phyloP scores from a whole-genome alignment of 2,329 filamentous ascomycete species.

The Xylariaceae sp. region DNA sequence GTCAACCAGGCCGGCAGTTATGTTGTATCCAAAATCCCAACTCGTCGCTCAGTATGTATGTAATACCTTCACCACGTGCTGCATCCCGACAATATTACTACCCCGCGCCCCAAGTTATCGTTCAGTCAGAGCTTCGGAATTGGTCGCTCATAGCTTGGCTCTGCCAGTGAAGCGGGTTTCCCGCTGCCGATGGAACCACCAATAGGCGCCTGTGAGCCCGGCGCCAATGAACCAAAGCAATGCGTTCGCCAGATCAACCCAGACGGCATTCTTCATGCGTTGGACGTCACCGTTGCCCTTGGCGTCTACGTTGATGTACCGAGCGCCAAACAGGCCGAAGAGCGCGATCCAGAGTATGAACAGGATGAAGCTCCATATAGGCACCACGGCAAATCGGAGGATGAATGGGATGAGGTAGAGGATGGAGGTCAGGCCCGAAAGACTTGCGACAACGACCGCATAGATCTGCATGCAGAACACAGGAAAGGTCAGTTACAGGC shows the following conservation, averaged over 20 bases:
- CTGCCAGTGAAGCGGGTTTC: conserved; percentile 57
- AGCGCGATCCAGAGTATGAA: conserved; percentile 76
- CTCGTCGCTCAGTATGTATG: not conserved
- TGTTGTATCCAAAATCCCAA: not conserved
- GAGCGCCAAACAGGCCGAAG: conserved; percentile 77
- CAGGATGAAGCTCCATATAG: conserved; percentile 66
- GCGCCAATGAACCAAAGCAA: conserved; percentile 70
- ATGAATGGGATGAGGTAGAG: conserved; percentile 64
- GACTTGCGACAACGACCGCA: conserved; percentile 63
- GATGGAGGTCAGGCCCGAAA: conserved; percentile 61
- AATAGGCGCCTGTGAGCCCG: conserved; percentile 53
- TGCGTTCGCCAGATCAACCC: conserved; percentile 72
- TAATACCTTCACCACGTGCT: not conserved
- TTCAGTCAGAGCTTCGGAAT: not conserved
- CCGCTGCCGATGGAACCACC: conserved; percentile 52
- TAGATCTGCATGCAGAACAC: conserved; percentile 49
- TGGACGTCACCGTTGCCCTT: conserved; percentile 60
- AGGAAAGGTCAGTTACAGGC: conserved; percentile 2
- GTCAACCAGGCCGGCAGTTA: not conserved
- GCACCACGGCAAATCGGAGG: conserved; percentile 49
- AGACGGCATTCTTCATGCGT: conserved; percentile 83
- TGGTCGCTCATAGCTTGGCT: conserved; percentile 41
- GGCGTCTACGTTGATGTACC: conserved; percentile 69
- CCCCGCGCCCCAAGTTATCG: not conserved
- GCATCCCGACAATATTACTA: not conserved